Conservation (phyloP, 345 rosid genomes). For the Hypericum androsaemum region DNA sequence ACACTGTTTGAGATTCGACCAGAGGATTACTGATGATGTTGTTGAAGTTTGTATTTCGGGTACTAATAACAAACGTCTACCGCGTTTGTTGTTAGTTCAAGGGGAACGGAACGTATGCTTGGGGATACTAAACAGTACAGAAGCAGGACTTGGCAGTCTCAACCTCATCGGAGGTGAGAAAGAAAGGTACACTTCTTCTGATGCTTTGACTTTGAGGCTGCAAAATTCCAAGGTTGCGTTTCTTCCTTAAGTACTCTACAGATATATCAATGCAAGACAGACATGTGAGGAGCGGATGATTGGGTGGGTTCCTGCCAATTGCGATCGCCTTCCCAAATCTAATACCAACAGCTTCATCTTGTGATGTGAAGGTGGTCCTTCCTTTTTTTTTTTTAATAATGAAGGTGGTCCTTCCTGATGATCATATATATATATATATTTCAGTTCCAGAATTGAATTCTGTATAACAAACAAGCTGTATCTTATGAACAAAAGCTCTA, state of each 20-base stretch:
- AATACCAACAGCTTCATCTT: no score
- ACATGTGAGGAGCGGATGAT: no score
- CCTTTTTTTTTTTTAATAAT: slow-evolving; percentile 50
- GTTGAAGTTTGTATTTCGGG: not conserved
- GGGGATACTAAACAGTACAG: slow-evolving; percentile 68
- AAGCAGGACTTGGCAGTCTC: slow-evolving; percentile 33
- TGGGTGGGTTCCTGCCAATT: no score
- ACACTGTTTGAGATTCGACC: slow-evolving; percentile 52
- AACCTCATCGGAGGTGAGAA: slow-evolving; percentile 67
- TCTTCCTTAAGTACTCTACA: slow-evolving; percentile 18
- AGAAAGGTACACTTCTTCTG: not conserved
- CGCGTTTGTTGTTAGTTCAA: slow-evolving; percentile 35
- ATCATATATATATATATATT: no score
- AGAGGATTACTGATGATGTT: slow-evolving; percentile 34
- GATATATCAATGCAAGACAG: slow-evolving; percentile 57
- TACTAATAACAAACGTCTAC: slow-evolving; percentile 2
- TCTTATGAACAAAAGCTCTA: no score
- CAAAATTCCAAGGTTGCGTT: no score
- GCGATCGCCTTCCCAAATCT: no score
- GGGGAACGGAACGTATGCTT: slow-evolving; percentile 73
- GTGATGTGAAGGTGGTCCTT: slow-evolving; percentile 43
- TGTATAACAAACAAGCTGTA: no score
- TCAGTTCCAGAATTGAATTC: no score
- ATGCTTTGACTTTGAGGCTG: not conserved
- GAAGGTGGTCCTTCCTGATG: no score